Evolutionary conservation across 2,329 filamentous ascomycete genomes (phyloP), one percentile per base, ranked within the genome.

Genomic region (Thielaviopsis euricoi): DNA sequence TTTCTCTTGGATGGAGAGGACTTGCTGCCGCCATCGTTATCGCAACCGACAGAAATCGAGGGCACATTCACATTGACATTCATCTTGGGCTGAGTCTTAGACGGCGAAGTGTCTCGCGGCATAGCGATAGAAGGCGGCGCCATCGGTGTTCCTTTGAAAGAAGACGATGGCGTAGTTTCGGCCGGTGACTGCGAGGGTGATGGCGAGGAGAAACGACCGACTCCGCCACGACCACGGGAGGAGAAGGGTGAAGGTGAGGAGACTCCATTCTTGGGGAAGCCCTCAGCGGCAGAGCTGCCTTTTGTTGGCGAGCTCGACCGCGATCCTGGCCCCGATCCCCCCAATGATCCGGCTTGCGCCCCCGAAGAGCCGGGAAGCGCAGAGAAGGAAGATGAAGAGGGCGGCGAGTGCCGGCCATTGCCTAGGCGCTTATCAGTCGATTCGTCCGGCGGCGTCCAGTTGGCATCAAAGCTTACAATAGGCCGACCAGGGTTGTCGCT

Each of bases 381-480:
- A n/a, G 57, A 46, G 52, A 37, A n/a, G 29, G 55, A 57, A 40
- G 58, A 48, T 49, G 57, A 59, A 56, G 56, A 58, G 55, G 59
- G 52, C 59, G 59, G 59, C 56, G 59, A 52, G 52, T 52, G 52
- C 59, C 59, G 52, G 59, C 48, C 56, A 50, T 57, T 56, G 56
- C 53, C 59, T 73, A 70, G 68, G 66, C 64, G 86, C 74, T 80
- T 71, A 81, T 89, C 85, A 77, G 86, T 77, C 71, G 75, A 76
- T 75, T 79, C 76, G 68, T 86, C 82, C 68, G 79, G 80, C 67
- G 82, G 79, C 76, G 82, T 86, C 83, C 88, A 95, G 68, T 85
- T 80, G 66, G 80, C 80, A 72, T 95, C 81, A 77, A 97, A 97
- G 78, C 91, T 97, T 77, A 97, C 91, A 76, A 97, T 97, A 62